Conservation (phyloP, 306 rosid species). For the Rosa rugosa region DNA sequence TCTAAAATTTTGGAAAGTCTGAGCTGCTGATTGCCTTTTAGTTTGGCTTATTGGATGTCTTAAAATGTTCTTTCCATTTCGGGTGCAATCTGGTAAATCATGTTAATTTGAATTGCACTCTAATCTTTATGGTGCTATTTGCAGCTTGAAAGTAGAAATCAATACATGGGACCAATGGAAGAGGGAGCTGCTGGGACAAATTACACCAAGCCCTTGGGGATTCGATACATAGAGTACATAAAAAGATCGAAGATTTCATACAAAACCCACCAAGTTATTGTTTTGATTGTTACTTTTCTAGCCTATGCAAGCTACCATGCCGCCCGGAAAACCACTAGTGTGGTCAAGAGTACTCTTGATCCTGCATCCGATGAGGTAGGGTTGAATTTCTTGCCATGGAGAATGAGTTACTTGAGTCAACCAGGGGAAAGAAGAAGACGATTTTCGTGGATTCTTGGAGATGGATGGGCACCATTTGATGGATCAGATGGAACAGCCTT, state of each 20-base stretch:
- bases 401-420: constrained; percentile 19
- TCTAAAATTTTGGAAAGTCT: not conserved
- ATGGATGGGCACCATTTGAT: constrained; percentile 93
- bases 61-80: not conserved
- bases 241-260: constrained; percentile 66
- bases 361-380: constrained; percentile 55
- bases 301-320: constrained; percentile 95
- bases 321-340: constrained; percentile 86
- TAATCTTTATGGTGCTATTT: constrained; percentile 8
- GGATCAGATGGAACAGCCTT: constrained; percentile 74
- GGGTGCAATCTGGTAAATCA: constrained; percentile 1
- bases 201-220: constrained; percentile 57
- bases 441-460: constrained; percentile 41
- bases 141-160: constrained; percentile 29
- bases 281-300: constrained; percentile 74
- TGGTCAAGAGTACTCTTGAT: constrained; percentile 93
- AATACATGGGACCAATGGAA: constrained; percentile 52
- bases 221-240: constrained; percentile 48
- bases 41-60: not conserved
- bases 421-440: constrained; percentile 30
- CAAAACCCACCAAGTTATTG: constrained; percentile 80
- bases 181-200: constrained; percentile 38
- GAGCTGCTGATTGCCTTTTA: not conserved
- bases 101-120: not conserved
- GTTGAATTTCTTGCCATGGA: constrained; percentile 35